Conservation (phyloP, 129 eudicot genomes). For the Mikania micrantha region DNA sequence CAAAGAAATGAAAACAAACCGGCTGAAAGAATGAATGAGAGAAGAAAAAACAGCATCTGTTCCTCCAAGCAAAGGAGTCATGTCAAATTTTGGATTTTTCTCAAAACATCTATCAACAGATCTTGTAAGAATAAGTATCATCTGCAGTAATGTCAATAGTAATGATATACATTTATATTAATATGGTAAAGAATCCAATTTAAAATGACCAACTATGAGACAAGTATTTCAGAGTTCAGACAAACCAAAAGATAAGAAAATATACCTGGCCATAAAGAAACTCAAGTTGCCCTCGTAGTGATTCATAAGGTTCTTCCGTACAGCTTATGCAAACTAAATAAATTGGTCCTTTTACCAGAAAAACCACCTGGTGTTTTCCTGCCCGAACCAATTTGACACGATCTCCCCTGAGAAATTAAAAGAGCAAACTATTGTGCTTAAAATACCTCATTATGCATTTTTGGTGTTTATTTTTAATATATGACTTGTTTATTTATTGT, state of each 20-base stretch:
- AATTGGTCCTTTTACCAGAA: slow-evolving; percentile 97
- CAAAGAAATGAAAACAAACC: slow-evolving; percentile 41
- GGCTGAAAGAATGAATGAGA: slow-evolving; percentile 89
- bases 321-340: slow-evolving; percentile 98
- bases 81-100: slow-evolving; percentile 94
- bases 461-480: too few species aligned
- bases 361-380: slow-evolving; percentile 97
- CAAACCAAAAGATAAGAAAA: not conserved
- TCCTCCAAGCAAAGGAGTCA: slow-evolving; percentile 99
- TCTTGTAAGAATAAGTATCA: slow-evolving; percentile 93
- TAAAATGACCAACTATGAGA: not conserved
- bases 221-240: not conserved
- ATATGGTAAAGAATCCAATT: not conserved
- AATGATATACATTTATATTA: not conserved
- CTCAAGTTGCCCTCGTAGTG: slow-evolving; percentile 82
- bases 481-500: not conserved
- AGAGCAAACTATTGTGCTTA: slow-evolving; percentile 16
- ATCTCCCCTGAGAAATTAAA: slow-evolving; percentile 69
- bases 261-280: slow-evolving; percentile 90
- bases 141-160: slow-evolving; percentile 40
- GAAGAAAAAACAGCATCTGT: slow-evolving; percentile 90
- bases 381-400: slow-evolving; percentile 81
- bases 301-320: slow-evolving; percentile 92
- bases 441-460: not conserved
- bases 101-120: slow-evolving; percentile 91